Conservation (phyloP, 495 filamentous ascomycete genomes). For the Penicillium longicatenatum region DNA sequence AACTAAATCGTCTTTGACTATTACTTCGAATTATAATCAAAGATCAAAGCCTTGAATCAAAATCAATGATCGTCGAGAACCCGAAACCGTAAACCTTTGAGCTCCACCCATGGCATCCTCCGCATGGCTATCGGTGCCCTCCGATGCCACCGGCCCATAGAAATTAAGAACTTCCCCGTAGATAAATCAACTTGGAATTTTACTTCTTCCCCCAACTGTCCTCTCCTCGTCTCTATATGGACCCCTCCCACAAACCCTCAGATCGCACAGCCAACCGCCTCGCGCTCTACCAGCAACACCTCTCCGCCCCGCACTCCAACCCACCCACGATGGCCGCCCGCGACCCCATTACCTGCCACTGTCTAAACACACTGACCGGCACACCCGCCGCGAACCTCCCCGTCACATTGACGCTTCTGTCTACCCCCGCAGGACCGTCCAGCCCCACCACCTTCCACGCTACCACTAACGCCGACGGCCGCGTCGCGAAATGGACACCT, state of each 20-base stretch:
- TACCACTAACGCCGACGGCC: constrained; percentile 81
- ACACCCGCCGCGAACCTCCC: constrained; percentile 60
- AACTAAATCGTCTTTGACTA: no score
- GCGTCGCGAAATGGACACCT: constrained; percentile 76
- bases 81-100: not conserved
- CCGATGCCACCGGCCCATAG: constrained; percentile 37
- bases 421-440: constrained; percentile 27
- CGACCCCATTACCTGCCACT: constrained; percentile 78
- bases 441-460: constrained; percentile 57
- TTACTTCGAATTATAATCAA: no score
- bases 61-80: not conserved
- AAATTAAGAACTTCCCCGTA: constrained; percentile 21
- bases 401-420: constrained; percentile 56
- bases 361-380: constrained; percentile 68
- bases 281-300: constrained; percentile 41
- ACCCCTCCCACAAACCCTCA: constrained; percentile 21
- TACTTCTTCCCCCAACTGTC: no score
- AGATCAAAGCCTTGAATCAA: not conserved
- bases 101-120: constrained; percentile 39
- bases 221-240: no score
- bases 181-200: constrained; percentile 7
- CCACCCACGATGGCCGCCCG: constrained; percentile 43
- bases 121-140: constrained; percentile 43
- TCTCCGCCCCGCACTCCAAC: constrained; percentile 21
- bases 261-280: constrained; percentile 41